Evolutionary conservation across 2,329 filamentous ascomycete genomes (phyloP), one percentile per base, ranked within the genome.

Genomic region (Cercospora sp.): DNA sequence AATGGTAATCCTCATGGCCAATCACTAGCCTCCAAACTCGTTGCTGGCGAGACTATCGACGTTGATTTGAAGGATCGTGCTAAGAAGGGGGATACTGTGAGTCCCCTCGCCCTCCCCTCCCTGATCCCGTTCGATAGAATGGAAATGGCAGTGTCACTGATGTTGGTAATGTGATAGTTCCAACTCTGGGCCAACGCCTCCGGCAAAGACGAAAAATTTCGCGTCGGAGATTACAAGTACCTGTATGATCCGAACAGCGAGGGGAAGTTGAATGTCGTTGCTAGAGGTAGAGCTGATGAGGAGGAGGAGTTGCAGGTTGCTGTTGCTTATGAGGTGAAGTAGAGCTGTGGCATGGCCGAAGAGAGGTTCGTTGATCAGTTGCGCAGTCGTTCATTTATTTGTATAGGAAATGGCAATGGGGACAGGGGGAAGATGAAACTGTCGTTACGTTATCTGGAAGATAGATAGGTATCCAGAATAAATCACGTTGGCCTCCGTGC

Each of bases 141-240:
- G 26, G 26, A 6, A 28, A 28, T 28, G 26, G 26, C 3, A 28
- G 26, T 3, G 26, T 28, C 26, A 28, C 26, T 36, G 33, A 36
- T 36, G 33, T 6, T 13, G 5, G 12, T 36, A 13, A 5, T 4
- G 31, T 5, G 31, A 13, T 13, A 59, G 55, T 59, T 59, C 30
- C 55, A 59, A 36, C 55, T 59, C 5, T 59, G 55, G 55, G 55
- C 55, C 30, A 59, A 59, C 18, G 55, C 55, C 30, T 4, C n/a
- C 1, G 55, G 55, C 31, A 18, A 16, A 16, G 13, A 59, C 0
- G 55, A 59, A 3, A 33, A 33, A 23, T 12, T 36, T 3, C 55
- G 55, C 2, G 55, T 59, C 0, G 55, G 55, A 31, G 55, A 59
- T 36, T 59, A 59, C 28, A 59, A 59, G 30, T 59, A 59, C 2